Base-by-base conservation (phyloP, 148 eudicot genomes). In the Cornus kousa region DNA sequence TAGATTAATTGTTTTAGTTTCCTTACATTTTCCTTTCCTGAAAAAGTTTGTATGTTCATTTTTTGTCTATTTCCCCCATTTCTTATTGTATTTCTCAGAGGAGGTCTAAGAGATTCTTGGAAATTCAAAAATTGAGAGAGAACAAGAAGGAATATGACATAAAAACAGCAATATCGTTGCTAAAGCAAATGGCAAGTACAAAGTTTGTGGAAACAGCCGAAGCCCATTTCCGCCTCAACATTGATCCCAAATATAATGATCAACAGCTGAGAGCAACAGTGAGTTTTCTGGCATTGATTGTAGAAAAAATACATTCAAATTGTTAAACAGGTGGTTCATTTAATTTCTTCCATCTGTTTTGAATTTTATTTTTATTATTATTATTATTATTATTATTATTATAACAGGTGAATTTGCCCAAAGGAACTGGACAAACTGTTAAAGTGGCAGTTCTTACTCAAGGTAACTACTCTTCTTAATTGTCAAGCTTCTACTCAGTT, bases 201-300 rank as follows among this genome's bases (percentile, higher is more conserved):
- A 95, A 89, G 88, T 95, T 93, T 79, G 90, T 91, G 9, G 99
- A 95, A 84, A 85, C 97, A 60, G 93, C 89, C 1, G 97, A 95
- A 83, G 99, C 92, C 69, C 99, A 95, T 89, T 93, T 95, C 81
- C 97, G 97, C 74, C 91, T 95, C 76, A 95, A 95, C 79, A 92
- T 95, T 76, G 99, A 93, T 78, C 99, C 99, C 11, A 95, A 93
- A 82, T 95, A 95, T 83, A 93, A 92, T 82, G 97, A 95, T 83
- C 99, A 95, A 80, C 97, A 93, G 87, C 92, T 95, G 71, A 91
- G 97, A 80, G 99, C 99, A 23, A 93, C 99, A 48, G 99, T 95
- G 86, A 83, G 94, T 79, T 78, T 81, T 75, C 62, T 28, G 31
- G 43, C 22, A 17, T 67, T 76, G 22, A 31, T 48, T 16, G 4